These are phyloP conservation scores for Entonaema liquescens DNA, from an alignment of 495 filamentous ascomycete species.

Conservation along the genomic window DNA sequence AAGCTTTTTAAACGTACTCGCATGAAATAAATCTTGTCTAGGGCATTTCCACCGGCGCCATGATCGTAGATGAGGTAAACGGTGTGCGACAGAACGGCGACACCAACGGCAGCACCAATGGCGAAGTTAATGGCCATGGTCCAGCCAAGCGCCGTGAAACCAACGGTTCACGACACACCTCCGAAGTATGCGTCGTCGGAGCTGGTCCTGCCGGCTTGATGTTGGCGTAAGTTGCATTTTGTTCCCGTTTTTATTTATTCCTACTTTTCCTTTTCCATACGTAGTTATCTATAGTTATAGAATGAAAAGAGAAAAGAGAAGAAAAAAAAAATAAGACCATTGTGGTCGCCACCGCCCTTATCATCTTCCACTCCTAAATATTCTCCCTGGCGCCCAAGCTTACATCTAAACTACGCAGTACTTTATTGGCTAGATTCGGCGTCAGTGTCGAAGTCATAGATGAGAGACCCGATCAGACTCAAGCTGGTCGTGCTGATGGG, in stretches of 20 bases:
- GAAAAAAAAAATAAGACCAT: neutral
- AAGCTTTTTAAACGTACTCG: slow-evolving; percentile 19
- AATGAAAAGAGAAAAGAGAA: neutral
- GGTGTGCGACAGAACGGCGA: slow-evolving; percentile 40
- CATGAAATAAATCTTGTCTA: slow-evolving; percentile 22
- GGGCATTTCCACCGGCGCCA: slow-evolving; percentile 26
- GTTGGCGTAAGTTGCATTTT: slow-evolving; percentile 63
- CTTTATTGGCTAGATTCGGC: slow-evolving; percentile 71
- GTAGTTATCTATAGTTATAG: slow-evolving; percentile 2
- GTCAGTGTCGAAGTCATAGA: slow-evolving; percentile 69
- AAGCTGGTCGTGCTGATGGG: slow-evolving; percentile 72
- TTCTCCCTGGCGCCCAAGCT: slow-evolving; percentile 7
- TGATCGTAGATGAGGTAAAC: slow-evolving; percentile 38
- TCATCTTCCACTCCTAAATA: neutral
- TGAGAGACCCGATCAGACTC: slow-evolving; percentile 67
- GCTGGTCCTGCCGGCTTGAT: slow-evolving; percentile 76
- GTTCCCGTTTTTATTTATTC: neutral
- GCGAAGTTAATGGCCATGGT: slow-evolving; percentile 33
- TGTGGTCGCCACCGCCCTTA: neutral
- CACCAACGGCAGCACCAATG: slow-evolving; percentile 39
- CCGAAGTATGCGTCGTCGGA: slow-evolving; percentile 72
- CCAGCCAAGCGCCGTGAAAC: slow-evolving; percentile 43
- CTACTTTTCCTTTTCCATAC: neutral
- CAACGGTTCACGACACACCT: slow-evolving; percentile 44
- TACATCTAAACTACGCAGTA: slow-evolving; percentile 49